Evolutionary conservation across 2,329 filamentous ascomycete species (phyloP).

Genomic region (Cladosporium sp.): DNA sequence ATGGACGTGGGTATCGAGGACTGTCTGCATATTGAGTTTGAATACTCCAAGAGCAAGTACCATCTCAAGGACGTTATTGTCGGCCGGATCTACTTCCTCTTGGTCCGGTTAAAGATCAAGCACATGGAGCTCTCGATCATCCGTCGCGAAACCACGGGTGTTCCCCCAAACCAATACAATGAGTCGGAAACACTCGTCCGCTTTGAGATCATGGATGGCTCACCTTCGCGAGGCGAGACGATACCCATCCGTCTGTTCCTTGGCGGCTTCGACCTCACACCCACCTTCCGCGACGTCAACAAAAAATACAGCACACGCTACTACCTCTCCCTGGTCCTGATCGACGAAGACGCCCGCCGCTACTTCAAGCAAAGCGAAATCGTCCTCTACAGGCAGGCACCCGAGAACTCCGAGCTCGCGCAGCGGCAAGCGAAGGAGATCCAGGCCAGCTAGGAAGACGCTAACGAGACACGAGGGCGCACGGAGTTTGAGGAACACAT

Average conservation of each 20-base stretch:
- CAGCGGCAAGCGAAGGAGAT: constrained; percentile 51
- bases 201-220: constrained; percentile 99
- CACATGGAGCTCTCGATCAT: constrained; percentile 99
- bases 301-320: constrained; percentile 99
- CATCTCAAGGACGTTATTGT: constrained; percentile 99
- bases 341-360: constrained; percentile 75
- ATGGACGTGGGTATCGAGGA: constrained; percentile 99
- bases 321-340: constrained; percentile 83
- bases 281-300: constrained; percentile 98
- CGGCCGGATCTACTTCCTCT: constrained; percentile 94
- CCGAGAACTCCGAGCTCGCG: constrained; percentile 52
- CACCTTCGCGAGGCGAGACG: constrained; percentile 89
- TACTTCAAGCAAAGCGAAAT: constrained; percentile 99
- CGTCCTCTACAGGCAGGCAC: constrained; percentile 82
- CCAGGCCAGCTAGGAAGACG: constrained; percentile 39
- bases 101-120: constrained; percentile 98
- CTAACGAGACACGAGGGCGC: constrained; percentile 36
- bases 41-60: constrained; percentile 99
- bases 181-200: constrained; percentile 97
- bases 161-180: constrained; percentile 97
- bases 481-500: constrained; percentile 23
- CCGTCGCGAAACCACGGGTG: constrained; percentile 91
- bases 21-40: constrained; percentile 98
- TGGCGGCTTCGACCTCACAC: constrained; percentile 94
- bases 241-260: constrained; percentile 97